A percentile compares a stretch with the other conserved stretches of the same genome.
These are phyloP conservation scores for Solanum pennellii DNA, from an alignment of 257 asterid species.

Conservation along the genomic window DNA sequence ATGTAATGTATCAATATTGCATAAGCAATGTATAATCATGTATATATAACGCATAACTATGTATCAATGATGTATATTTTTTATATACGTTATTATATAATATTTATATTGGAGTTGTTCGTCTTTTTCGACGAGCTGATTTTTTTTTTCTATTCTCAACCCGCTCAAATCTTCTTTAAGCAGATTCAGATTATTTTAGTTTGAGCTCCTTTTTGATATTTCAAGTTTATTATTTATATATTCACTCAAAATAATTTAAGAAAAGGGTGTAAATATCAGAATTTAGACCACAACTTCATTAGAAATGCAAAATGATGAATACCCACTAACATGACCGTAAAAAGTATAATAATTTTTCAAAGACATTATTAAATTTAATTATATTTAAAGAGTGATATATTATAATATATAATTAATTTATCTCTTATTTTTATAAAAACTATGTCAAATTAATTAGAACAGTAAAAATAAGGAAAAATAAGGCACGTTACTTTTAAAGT, in stretches of 20 bases:
- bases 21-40: neutral
- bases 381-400: too few relatives aligned
- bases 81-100: neutral
- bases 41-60: too few relatives aligned
- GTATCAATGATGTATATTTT: neutral
- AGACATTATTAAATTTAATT: too few relatives aligned
- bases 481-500: neutral
- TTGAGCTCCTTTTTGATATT: neutral
- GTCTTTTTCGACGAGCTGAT: fast-evolving
- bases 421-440: neutral
- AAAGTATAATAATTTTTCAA: neutral
- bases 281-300: neutral
- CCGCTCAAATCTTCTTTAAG: neutral
- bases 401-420: neutral
- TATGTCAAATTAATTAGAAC: neutral
- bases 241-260: neutral
- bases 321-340: neutral
- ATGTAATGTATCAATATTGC: neutral
- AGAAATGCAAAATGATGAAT: neutral
- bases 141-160: neutral
- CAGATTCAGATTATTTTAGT: neutral
- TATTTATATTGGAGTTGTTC: neutral
- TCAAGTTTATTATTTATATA: too few relatives aligned
- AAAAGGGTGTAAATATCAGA: neutral
- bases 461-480: neutral